These are phyloP conservation scores for Picea mariana DNA, from an alignment of 83 land plant genomes.

Conservation along the genomic window DNA sequence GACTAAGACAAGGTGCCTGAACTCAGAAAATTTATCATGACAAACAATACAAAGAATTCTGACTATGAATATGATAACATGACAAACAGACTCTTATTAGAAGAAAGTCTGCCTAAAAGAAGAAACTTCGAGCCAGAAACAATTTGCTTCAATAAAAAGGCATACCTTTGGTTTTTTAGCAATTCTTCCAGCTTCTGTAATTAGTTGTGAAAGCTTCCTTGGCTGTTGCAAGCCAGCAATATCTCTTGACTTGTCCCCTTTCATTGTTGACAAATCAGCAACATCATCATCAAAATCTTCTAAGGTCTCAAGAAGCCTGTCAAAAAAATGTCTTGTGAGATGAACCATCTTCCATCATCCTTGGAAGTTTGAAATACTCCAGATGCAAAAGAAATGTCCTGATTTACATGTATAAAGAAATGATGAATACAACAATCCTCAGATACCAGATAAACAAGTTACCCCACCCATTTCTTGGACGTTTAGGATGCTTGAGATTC, in stretches of 20 bases:
- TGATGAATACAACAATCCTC: not conserved
- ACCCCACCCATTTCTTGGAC: conserved; percentile 11
- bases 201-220: conserved; percentile 50
- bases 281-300: conserved; percentile 78
- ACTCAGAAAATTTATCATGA: not conserved
- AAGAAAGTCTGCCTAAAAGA: not conserved
- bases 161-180: conserved; percentile 57
- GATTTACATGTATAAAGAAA: not conserved
- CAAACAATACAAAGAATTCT: not conserved
- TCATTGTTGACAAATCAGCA: conserved; percentile 6
- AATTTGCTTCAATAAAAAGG: not conserved
- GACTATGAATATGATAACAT: not conserved
- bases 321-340: not conserved
- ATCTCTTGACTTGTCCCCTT: conserved; percentile 1
- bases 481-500: not conserved
- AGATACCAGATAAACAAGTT: not conserved
- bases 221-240: conserved; percentile 16
- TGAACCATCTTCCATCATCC: not conserved
- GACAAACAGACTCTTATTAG: not conserved
- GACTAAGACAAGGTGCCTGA: not conserved
- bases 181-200: conserved; percentile 38
- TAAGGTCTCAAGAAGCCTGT: conserved; percentile 46
- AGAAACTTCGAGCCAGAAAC: not conserved
- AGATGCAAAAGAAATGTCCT: not conserved
- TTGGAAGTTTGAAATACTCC: not conserved